Evolutionary conservation across 306 rosid genomes (phyloP), one percentile per base, ranked within the genome.

Genomic region (Abrus precatorius): DNA sequence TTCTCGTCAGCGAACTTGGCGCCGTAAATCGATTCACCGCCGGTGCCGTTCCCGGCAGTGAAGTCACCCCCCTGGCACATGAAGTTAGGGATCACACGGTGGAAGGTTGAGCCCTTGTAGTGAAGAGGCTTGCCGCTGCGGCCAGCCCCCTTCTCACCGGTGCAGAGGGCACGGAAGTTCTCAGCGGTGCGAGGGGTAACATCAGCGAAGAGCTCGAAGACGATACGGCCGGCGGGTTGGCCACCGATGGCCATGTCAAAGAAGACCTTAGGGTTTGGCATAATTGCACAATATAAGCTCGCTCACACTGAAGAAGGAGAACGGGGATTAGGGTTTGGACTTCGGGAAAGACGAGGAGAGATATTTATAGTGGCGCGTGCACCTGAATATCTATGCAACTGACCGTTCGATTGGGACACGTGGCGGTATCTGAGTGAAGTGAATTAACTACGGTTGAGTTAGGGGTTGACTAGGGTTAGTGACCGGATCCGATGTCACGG

Each of bases 51-150:
- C 38, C 98, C 98, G 72, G 91, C 92, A 1, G 98, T 94, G 90
- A 94, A 94, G 61, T 94, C 97, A 0, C 98, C 98, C 0, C 98
- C 98, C 95, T 94, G 98, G 81, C 98, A 94, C 98, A 94, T 94
- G 86, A 94, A 94, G 4, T 66, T 79, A 0, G 98, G 97, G 83
- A 94, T 94, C 90, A 94, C 98, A 1, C 98, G 97, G 89, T 94
- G 98, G 86, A 94, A 94, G 56, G 83, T 0, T 0, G 98, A 94
- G 0, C 97, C 97, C 79, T 90, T 94, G 97, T 5, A 94, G 87
- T 94, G 98, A 57, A 94, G 92, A 0, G 95, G 95, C 80, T 92
- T 92, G 8, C 97, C 93, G 80, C 83, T 47, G n/a, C 88, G 86
- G 6, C 97, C 98, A 4, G 0, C 9, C 7, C 98, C 98, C 77